Evolutionary conservation across 257 asterid genomes (phyloP), one percentile per base, ranked within the genome.

Genomic region (Solanum ahanhuiri): DNA sequence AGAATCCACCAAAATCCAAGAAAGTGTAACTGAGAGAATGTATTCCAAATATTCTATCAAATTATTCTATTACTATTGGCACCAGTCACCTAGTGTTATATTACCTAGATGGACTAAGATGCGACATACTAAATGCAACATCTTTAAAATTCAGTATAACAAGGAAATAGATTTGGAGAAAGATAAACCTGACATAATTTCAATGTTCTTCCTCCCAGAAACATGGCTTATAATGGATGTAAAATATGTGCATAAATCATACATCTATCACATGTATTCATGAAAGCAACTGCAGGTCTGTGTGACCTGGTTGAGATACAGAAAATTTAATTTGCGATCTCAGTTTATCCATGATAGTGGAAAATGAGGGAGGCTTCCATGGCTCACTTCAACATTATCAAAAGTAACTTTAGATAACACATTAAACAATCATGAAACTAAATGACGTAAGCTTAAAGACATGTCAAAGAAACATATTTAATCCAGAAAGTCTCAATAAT

Each of bases 281-380:
- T 43, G 15, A 10, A 57, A 91, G 94, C 86, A 89, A 86, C 54
- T 87, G 88, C 90, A 89, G 48, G 86, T 91, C 93, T 83, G 88
- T 86, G 66, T 75, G 92, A 87, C 91, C 91, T 31, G 94, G 88
- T 35, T 93, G 93, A 58, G 90, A 87, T 82, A 95, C 86, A 79
- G 94, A 86, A 51, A 87, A 28, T 87, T 92, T 96, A 17, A 3
- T 43, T 43, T 43, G 15, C 51, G 15, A 43, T 43, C 14, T 43
- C 51, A 43, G 14, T 43, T 1, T 9, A 43, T 43, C 5, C 15
- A 43, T 43, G 51, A 43, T 43, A 43, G 15, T 43, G 15, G 15
- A 43, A 43, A 43, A 43, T 11, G 51, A 10, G 51, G 51, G 51
- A 43, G 51, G 51, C 5, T 43, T 11, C 51, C 51, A 43, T 43